Conservation (phyloP, 495 filamentous ascomycete genomes). For the Massariosphaeria phaeospora region DNA sequence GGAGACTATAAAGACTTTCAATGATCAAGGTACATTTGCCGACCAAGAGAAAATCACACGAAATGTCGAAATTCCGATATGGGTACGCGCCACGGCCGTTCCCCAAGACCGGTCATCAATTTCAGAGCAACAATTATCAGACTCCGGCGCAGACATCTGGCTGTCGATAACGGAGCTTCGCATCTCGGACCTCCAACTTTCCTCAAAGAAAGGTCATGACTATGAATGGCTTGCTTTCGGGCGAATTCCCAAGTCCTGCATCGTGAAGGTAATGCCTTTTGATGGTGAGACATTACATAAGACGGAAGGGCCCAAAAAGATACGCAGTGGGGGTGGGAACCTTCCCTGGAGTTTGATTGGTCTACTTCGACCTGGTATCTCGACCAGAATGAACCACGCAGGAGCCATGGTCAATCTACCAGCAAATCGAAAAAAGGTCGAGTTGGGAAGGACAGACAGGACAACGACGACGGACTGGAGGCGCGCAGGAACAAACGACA, state of each 20-base stretch:
- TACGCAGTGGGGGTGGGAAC: not conserved
- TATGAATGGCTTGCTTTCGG: slow-evolving; percentile 9
- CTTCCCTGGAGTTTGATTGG: not conserved
- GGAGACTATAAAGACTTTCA: not conserved
- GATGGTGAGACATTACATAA: not conserved
- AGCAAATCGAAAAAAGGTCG: too few species aligned
- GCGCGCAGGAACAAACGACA: too few species aligned
- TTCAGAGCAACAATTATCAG: not conserved
- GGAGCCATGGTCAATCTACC: too few species aligned
- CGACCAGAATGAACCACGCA: too few species aligned
- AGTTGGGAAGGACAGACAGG: too few species aligned
- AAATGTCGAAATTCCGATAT: slow-evolving; percentile 1
- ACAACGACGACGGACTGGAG: too few species aligned
- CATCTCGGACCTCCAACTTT: not conserved
- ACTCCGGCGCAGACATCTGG: slow-evolving; percentile 5
- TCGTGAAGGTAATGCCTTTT: not conserved
- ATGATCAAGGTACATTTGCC: too few species aligned
- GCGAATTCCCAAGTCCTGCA: not conserved
- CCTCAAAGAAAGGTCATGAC: not conserved
- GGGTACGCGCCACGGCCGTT: not conserved
- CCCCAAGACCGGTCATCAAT: not conserved
- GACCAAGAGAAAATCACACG: not conserved
- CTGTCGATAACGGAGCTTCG: slow-evolving; percentile 10
- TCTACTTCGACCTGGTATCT: too few species aligned
- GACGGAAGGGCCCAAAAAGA: not conserved